These are phyloP conservation scores for Oryza nivara DNA, from an alignment of 176 grass and related monocot genomes.

Conservation along the genomic window DNA sequence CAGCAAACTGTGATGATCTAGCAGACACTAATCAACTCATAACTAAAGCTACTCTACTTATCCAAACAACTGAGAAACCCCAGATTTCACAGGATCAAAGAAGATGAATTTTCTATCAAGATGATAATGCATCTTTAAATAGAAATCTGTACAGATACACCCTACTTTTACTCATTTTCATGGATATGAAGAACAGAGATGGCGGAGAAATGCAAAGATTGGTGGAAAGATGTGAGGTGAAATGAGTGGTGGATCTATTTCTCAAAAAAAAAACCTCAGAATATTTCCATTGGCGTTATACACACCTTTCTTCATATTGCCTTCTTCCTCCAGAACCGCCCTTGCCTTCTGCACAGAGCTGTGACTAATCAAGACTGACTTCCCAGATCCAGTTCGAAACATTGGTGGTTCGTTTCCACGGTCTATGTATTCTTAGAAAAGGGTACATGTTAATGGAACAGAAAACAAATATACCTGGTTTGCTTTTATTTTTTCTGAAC, in stretches of 20 bases:
- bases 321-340: slow-evolving; percentile 58
- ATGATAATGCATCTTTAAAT: background rate
- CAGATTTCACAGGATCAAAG: background rate
- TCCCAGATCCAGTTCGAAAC: slow-evolving; percentile 76
- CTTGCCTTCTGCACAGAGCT: slow-evolving; percentile 63
- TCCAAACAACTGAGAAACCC: background rate
- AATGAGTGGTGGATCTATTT: background rate
- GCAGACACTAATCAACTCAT: background rate
- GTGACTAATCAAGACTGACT: slow-evolving; percentile 55
- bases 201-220: background rate
- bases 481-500: slow-evolving; percentile 32
- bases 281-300: slow-evolving; percentile 1
- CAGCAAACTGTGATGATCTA: background rate
- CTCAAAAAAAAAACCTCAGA: background rate
- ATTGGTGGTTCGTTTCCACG: slow-evolving; percentile 45
- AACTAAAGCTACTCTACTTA: background rate
- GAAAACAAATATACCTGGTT: background rate
- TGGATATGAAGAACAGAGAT: slow-evolving; percentile 19
- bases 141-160: background rate
- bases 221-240: background rate
- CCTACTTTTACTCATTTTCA: background rate
- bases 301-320: slow-evolving; percentile 34
- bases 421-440: slow-evolving; percentile 43
- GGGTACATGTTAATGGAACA: slow-evolving; percentile 13
- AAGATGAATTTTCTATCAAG: background rate